A percentile compares a stretch with the other conserved stretches of the same genome.
Evolutionary conservation across 2,329 filamentous ascomycete species (phyloP).

Genomic region (Colletotrichum kahawae): DNA sequence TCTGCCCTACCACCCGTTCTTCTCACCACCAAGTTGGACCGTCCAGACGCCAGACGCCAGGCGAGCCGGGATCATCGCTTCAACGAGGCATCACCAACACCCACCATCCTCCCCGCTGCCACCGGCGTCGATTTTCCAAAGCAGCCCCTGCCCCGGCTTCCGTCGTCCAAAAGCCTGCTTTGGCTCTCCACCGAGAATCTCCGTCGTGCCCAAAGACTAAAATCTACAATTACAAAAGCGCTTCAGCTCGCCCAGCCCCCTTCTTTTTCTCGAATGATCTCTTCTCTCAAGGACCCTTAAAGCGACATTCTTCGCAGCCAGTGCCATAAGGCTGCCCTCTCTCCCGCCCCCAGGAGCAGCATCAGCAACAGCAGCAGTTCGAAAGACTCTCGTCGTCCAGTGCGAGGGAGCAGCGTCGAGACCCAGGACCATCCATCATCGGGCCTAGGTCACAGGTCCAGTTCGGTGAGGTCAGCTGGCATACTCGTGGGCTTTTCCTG

Average conservation of each 20-base stretch:
- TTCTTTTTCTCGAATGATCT: not conserved
- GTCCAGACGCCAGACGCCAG: not conserved
- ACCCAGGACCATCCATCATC: not conserved
- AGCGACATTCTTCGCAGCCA: not conserved
- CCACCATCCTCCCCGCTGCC: slow-evolving; percentile 4
- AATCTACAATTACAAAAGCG: slow-evolving; percentile 17
- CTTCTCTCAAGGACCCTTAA: slow-evolving; percentile 4
- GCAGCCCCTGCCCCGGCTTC: slow-evolving; percentile 8
- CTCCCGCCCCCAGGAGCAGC: not conserved
- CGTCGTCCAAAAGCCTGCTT: slow-evolving; percentile 16
- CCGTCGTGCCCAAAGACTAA: not conserved
- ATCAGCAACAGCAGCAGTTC: not conserved
- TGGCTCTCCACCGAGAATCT: not conserved
- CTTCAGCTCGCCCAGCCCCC: slow-evolving; percentile 6
- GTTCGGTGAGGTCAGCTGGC: slow-evolving; percentile 19
- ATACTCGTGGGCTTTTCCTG: not conserved
- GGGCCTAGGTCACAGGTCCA: slow-evolving; percentile 8
- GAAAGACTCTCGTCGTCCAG: not conserved
- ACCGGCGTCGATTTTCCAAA: not conserved
- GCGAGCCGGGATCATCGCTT: slow-evolving; percentile 17
- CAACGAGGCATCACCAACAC: slow-evolving; percentile 11
- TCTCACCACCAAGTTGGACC: not conserved
- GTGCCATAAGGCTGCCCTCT: not conserved
- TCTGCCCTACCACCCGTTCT: not conserved
- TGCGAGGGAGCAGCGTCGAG: not conserved